These are phyloP conservation scores for Claviceps purpurea DNA, from an alignment of 2,329 filamentous ascomycete species.

Conservation along the genomic window DNA sequence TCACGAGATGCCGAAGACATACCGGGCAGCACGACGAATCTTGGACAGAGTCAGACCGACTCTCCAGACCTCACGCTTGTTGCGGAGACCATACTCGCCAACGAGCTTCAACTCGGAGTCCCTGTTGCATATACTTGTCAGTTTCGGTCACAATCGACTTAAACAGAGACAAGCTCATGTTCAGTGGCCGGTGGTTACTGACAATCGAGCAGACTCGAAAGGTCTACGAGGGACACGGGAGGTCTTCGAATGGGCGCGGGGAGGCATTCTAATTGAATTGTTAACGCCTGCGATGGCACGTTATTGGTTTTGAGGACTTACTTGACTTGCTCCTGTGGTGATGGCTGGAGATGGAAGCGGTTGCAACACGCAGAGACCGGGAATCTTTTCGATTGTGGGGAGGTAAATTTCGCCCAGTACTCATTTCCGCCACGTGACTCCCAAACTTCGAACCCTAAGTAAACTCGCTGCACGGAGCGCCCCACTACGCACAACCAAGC, in stretches of 20 bases:
- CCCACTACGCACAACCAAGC: slow-evolving; percentile 16
- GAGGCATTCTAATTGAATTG: slow-evolving; percentile 23
- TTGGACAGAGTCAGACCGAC: slow-evolving; percentile 99
- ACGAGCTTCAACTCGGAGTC: slow-evolving; percentile 99
- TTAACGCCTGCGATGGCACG: slow-evolving; percentile 10
- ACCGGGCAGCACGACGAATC: slow-evolving; percentile 99
- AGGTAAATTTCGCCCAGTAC: slow-evolving; percentile 14
- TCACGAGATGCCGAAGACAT: slow-evolving; percentile 19
- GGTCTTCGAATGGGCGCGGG: slow-evolving; percentile 87
- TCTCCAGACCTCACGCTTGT: slow-evolving; percentile 99
- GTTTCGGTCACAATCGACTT: slow-evolving; percentile 75
- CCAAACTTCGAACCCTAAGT: slow-evolving; percentile 20
- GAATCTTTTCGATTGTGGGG: slow-evolving; percentile 22
- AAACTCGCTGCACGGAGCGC: neutral
- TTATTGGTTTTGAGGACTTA: slow-evolving; percentile 15
- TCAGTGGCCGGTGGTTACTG: slow-evolving; percentile 92
- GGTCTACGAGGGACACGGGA: slow-evolving; percentile 96
- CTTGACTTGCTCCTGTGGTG: slow-evolving; percentile 26
- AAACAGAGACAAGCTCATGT: slow-evolving; percentile 92
- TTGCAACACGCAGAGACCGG: slow-evolving; percentile 12
- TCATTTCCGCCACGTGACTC: slow-evolving; percentile 15
- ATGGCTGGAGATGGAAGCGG: slow-evolving; percentile 21
- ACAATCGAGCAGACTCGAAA: slow-evolving; percentile 99
- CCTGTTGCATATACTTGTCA: slow-evolving; percentile 53
- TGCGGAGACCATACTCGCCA: slow-evolving; percentile 98